These are phyloP conservation scores for Hanseniaspora valbyensis DNA, from an alignment of 805 yeast genomes.

Conservation along the genomic window DNA sequence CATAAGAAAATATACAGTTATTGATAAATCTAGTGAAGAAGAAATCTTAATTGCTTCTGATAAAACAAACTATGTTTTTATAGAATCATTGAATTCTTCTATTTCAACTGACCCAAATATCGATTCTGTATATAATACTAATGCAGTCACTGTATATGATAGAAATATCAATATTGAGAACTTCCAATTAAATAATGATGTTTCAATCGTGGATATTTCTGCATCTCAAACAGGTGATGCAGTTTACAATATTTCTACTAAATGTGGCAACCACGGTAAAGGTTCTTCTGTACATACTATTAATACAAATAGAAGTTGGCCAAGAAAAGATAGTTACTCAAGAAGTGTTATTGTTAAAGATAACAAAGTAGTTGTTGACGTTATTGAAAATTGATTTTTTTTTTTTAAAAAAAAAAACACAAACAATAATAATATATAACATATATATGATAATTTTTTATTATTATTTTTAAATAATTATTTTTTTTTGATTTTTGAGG, in stretches of 20 bases:
- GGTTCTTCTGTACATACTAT: constrained; percentile 31
- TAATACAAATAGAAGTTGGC: constrained; percentile 21
- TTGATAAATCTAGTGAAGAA: not conserved
- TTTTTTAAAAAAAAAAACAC: too few species aligned
- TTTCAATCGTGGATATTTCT: constrained; percentile 22
- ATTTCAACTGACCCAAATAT: not conserved
- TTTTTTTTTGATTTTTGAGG: not conserved
- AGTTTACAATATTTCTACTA: constrained; percentile 32
- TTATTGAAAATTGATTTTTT: constrained; percentile 2
- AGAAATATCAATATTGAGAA: constrained; percentile 9
- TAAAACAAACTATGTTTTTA: constrained; percentile 16
- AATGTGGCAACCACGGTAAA: constrained; percentile 36
- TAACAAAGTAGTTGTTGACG: constrained; percentile 17
- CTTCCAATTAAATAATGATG: constrained; percentile 13
- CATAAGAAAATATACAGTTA: not conserved
- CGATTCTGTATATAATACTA: constrained; percentile 24
- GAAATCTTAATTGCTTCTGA: constrained; percentile 6
- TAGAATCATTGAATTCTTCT: constrained; percentile 5
- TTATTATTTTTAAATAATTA: not conserved
- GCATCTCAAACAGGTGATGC: constrained; percentile 39
- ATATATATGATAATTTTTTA: too few species aligned
- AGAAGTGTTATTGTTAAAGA: constrained; percentile 19
- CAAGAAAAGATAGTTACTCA: constrained; percentile 14
- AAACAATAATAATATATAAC: too few species aligned
- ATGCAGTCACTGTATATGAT: constrained; percentile 22